Conservation (phyloP, 768 basidiomycete species). For the Pluteus cervinus region DNA sequence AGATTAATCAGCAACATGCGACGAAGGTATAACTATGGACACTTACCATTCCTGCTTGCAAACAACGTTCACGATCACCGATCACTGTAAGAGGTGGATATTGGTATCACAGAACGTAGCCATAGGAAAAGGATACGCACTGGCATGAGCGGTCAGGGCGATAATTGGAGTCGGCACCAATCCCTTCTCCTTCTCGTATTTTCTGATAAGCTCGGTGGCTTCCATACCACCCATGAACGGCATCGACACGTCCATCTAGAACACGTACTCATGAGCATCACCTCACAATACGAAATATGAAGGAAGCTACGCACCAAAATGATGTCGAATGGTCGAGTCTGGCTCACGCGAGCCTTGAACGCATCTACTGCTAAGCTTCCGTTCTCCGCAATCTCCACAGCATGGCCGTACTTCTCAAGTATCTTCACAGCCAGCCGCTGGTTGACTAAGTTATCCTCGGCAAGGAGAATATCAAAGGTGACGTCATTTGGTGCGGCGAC, state of each 20-base stretch:
- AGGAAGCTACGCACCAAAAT: constrained; percentile 61
- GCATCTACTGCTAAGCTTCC: constrained; percentile 90
- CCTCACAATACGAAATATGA: background rate
- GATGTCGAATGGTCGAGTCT: constrained; percentile 79
- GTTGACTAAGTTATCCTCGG: constrained; percentile 95
- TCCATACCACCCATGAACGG: constrained; percentile 99
- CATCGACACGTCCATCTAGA: constrained; percentile 97
- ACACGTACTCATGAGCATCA: constrained; percentile 5
- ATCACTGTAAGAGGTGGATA: constrained; percentile 54
- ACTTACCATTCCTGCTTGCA: constrained; percentile 42
- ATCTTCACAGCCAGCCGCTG: constrained; percentile 97
- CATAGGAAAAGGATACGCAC: constrained; percentile 41
- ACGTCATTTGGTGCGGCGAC: constrained; percentile 82
- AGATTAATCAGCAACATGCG: constrained; percentile 1
- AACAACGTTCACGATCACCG: constrained; percentile 51
- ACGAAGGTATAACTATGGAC: constrained; percentile 2
- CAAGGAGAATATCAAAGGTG: constrained; percentile 87
- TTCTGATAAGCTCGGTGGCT: constrained; percentile 87
- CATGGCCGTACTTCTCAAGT: constrained; percentile 92
- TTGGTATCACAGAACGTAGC: constrained; percentile 8
- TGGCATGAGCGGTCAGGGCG: constrained; percentile 95
- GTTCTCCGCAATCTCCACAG: constrained; percentile 96
- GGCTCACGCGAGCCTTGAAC: constrained; percentile 72
- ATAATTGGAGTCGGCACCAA: constrained; percentile 84
- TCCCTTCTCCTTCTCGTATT: constrained; percentile 70